A percentile compares a stretch with the other conserved stretches of the same genome.
These are phyloP conservation scores for Apostasia ramifera DNA, from an alignment of 106 monocot species.

Conservation along the genomic window DNA sequence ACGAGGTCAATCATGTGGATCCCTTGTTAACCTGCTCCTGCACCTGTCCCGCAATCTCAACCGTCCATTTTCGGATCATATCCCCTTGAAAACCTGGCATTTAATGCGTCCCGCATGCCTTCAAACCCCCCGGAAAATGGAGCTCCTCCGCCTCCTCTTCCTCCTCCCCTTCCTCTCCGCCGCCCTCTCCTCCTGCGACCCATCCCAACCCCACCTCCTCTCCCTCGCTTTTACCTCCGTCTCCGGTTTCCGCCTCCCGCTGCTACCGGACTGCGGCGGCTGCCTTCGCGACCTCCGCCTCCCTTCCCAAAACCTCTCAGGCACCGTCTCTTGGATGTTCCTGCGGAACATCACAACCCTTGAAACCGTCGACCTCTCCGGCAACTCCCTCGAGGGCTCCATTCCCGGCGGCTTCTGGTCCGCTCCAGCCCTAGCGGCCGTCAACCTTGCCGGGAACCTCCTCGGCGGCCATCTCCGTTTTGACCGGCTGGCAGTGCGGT, in stretches of 20 bases:
- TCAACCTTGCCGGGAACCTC: conserved; percentile 62
- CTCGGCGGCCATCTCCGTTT: conserved; percentile 70
- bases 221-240: conserved; percentile 34
- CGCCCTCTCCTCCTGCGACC: conserved; percentile 14
- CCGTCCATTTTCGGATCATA: conserved; percentile 2
- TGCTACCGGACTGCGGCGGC: not conserved
- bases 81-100: not conserved
- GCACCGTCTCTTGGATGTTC: conserved; percentile 59
- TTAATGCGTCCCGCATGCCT: not conserved
- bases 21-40: not conserved
- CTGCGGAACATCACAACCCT: conserved; percentile 50
- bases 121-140: not conserved
- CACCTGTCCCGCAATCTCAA: not conserved
- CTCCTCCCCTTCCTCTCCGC: conserved; percentile 9
- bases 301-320: conserved; percentile 51
- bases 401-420: conserved; percentile 65
- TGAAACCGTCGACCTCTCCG: conserved; percentile 56
- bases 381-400: conserved; percentile 58
- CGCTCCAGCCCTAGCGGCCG: conserved; percentile 29
- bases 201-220: conserved; percentile 20
- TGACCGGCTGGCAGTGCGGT: not conserved
- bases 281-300: conserved; percentile 28
- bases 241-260: conserved; percentile 19
- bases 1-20: too few relatives aligned
- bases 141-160: conserved; percentile 11